Evolutionary conservation across 768 basidiomycete species (phyloP).

Genomic region (Hirschioporus abietinus): DNA sequence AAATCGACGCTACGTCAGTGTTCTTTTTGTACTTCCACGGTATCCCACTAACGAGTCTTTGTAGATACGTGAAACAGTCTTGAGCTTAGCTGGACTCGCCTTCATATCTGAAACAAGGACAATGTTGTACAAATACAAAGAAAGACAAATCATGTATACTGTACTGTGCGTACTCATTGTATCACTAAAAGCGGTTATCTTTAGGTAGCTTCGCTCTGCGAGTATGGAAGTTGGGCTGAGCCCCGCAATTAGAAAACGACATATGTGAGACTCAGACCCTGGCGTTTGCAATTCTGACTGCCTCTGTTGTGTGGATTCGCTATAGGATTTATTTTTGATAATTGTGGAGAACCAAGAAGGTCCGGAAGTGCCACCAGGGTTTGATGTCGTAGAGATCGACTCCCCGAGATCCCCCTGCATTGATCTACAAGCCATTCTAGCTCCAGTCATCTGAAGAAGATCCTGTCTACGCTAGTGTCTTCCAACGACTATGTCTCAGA

Average conservation of each 20-base stretch:
- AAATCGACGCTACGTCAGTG: constrained; percentile 94
- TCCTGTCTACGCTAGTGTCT: no score
- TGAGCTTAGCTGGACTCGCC: not conserved
- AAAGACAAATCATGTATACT: not conserved
- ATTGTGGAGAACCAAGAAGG: not conserved
- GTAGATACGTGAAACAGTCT: constrained; percentile 3
- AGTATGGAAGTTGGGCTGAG: not conserved
- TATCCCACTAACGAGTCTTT: not conserved
- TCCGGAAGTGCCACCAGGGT: no score
- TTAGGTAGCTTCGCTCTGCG: not conserved
- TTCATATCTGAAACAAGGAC: not conserved
- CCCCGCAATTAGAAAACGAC: not conserved
- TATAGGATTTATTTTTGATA: not conserved
- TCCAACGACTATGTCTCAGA: not conserved
- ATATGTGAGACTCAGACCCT: not conserved
- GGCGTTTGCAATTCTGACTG: not conserved
- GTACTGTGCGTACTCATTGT: not conserved
- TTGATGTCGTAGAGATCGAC: no score
- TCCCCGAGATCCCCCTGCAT: no score
- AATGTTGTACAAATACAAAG: not conserved
- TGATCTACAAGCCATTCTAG: no score
- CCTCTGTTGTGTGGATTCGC: not conserved
- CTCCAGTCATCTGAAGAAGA: no score
- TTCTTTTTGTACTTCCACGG: not conserved
- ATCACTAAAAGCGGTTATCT: not conserved